Evolutionary conservation across 331 rosid species (phyloP), one percentile per base, ranked within the genome.

Genomic region (Prunus yedoensis): DNA sequence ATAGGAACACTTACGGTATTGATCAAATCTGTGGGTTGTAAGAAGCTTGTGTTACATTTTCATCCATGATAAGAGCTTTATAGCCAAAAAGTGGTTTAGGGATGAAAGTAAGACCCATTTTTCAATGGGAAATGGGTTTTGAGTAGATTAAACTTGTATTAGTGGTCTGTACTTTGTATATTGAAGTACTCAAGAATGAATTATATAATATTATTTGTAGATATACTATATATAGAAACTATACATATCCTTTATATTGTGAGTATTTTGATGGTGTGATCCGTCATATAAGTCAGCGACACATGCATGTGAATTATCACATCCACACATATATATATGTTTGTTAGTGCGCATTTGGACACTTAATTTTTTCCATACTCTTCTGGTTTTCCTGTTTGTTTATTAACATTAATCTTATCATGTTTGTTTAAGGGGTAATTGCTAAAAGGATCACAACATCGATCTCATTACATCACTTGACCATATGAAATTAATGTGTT

Each of bases 1-100:
- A 64, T 17, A 21, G 41, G 54, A 71, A 41, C 66, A 16, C 76
- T 41, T 21, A 71, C 41, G 16, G 66, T 56, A 71, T 56, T 38
- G 38, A 72, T 23, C 43, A 21, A 57, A 57, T 56, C 53, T 57
- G 52, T n/a, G 54, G 56, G 4, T 45, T 21, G 6, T 41, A 57
- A 58, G 67, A 46, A 38, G 53, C 54, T 23, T 47, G 60, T 59
- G 41, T 20, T 23, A 41, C 17, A 10, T 9, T 45, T 56, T 72
- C 38, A 58, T 17, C 38, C 27, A 3, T 16, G 14, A 15, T 62
- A 2, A 60, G 67, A 56, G 53, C 67, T 41, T 38, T 68, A 21
- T 27, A 41, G 69, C 15, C 27, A 10, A 25, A 41, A 57, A 43
- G 10, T 38, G 41, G 65, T 23, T 10, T 28, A 68, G 13, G 47